A percentile compares a stretch with the other conserved stretches of the same genome.
These are phyloP conservation scores for Coemansia sp. DNA, from an alignment of 192 early-diverging fungal species.

Conservation along the genomic window DNA sequence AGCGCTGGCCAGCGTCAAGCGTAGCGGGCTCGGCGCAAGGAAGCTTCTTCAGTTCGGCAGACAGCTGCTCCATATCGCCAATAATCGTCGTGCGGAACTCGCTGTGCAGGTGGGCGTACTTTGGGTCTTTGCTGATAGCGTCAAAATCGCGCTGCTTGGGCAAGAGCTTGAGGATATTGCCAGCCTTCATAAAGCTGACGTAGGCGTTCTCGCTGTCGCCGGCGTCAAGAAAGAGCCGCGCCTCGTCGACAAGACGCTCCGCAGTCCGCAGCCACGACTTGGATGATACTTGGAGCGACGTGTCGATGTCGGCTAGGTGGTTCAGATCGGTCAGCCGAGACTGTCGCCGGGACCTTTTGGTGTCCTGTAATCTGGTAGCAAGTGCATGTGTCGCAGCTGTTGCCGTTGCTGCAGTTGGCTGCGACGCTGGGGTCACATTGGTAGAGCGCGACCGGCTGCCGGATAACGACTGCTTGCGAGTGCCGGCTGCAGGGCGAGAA, in stretches of 20 bases:
- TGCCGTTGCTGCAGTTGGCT: neutral
- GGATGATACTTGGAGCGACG: slow-evolving; percentile 15
- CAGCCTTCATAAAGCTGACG: slow-evolving; percentile 39
- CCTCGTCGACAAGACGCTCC: slow-evolving; percentile 33
- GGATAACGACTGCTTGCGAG: slow-evolving; percentile 1
- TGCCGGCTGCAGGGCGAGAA: neutral
- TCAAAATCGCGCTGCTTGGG: slow-evolving; percentile 46
- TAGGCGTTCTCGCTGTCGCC: slow-evolving; percentile 44
- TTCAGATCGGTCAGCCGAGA: slow-evolving; percentile 32
- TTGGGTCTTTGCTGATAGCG: slow-evolving; percentile 42
- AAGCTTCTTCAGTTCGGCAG: slow-evolving; percentile 22
- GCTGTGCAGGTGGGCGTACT: slow-evolving; percentile 50
- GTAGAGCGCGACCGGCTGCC: neutral
- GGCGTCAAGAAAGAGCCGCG: slow-evolving; percentile 4
- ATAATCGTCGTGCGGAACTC: slow-evolving; percentile 28
- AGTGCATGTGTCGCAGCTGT: neutral
- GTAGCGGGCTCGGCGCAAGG: slow-evolving; percentile 23
- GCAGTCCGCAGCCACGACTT: slow-evolving; percentile 35
- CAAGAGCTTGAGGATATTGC: slow-evolving; percentile 58
- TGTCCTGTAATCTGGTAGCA: neutral
- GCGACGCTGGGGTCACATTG: neutral
- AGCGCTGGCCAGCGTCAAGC: neutral
- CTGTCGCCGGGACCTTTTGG: slow-evolving; percentile 5
- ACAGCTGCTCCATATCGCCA: slow-evolving; percentile 27
- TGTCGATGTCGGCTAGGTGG: slow-evolving; percentile 28